A percentile compares a stretch with the other conserved stretches of the same genome.
Evolutionary conservation across 1,284 basidiomycete genomes (phyloP).

Genomic region (Ustilago nuda): DNA sequence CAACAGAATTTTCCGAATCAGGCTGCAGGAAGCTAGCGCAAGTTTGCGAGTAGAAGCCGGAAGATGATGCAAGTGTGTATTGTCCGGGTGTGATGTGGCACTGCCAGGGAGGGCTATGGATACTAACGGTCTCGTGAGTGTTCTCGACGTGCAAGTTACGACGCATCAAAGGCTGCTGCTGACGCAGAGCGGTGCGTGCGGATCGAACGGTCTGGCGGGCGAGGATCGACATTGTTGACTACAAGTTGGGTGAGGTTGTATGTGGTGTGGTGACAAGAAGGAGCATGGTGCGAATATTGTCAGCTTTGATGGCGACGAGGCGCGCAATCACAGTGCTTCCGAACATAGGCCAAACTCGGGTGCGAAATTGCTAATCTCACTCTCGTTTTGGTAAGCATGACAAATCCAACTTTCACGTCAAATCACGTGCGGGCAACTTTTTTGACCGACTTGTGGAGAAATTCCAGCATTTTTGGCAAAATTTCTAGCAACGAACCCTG

Average conservation of each 20-base stretch:
- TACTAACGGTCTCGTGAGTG: constrained; percentile 65
- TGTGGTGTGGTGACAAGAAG: background rate
- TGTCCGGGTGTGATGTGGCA: background rate
- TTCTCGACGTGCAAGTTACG: constrained; percentile 66
- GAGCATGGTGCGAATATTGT: background rate
- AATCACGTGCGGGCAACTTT: constrained; percentile 28
- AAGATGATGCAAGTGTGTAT: background rate
- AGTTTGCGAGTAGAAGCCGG: no score
- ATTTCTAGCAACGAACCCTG: constrained; percentile 14
- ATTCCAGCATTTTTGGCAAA: constrained; percentile 14
- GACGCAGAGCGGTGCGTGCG: constrained; percentile 55
- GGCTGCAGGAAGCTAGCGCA: no score
- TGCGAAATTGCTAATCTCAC: constrained; percentile 21
- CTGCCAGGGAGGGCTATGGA: background rate
- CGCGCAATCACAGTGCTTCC: background rate
- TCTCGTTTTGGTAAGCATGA: constrained; percentile 17
- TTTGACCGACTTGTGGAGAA: constrained; percentile 23
- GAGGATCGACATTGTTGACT: constrained; percentile 54
- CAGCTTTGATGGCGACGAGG: constrained; percentile 25
- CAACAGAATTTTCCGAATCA: background rate
- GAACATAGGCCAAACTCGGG: constrained; percentile 30
- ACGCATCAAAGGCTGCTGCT: constrained; percentile 56
- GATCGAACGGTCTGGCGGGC: constrained; percentile 53
- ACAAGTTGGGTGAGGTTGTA: constrained; percentile 1
- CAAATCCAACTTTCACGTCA: constrained; percentile 11